These are phyloP conservation scores for Skeletonema marinoi DNA, from an alignment of 108 stramenopile genomes.

Conservation along the genomic window DNA sequence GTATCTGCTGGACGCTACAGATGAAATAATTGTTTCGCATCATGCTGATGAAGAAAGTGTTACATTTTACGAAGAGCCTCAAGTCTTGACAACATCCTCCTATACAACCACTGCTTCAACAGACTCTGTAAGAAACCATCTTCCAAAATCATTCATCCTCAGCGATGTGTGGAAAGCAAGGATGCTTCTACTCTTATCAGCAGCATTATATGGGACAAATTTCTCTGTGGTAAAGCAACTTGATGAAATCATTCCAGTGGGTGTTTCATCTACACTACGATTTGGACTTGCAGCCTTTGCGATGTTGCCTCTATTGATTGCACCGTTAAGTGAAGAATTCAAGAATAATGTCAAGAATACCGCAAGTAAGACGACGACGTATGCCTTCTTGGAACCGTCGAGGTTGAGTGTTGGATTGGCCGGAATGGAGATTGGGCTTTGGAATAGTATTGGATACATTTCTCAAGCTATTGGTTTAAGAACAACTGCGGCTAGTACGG, in stretches of 20 bases:
- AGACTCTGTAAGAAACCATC: not conserved
- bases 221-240: conserved; percentile 82
- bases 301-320: conserved; percentile 69
- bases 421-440: conserved; percentile 90
- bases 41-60: not conserved
- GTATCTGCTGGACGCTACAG: not conserved
- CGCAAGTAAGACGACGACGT: not conserved
- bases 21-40: not conserved
- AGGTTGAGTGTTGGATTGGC: conserved; percentile 46
- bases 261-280: conserved; percentile 61
- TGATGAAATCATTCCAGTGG: conserved; percentile 63
- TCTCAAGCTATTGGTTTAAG: conserved; percentile 88
- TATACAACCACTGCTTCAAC: not conserved
- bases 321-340: conserved; percentile 25
- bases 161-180: conserved; percentile 57
- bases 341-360: conserved; percentile 5
- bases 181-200: conserved; percentile 56
- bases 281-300: conserved; percentile 76
- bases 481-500: conserved; percentile 78
- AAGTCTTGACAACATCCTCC: not conserved
- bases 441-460: conserved; percentile 84
- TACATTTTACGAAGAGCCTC: not conserved
- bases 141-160: not conserved
- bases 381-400: conserved; percentile 19
- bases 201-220: conserved; percentile 86